These are phyloP conservation scores for Monosporascus sp. DNA, from an alignment of 2,329 filamentous ascomycete genomes.

Conservation along the genomic window DNA sequence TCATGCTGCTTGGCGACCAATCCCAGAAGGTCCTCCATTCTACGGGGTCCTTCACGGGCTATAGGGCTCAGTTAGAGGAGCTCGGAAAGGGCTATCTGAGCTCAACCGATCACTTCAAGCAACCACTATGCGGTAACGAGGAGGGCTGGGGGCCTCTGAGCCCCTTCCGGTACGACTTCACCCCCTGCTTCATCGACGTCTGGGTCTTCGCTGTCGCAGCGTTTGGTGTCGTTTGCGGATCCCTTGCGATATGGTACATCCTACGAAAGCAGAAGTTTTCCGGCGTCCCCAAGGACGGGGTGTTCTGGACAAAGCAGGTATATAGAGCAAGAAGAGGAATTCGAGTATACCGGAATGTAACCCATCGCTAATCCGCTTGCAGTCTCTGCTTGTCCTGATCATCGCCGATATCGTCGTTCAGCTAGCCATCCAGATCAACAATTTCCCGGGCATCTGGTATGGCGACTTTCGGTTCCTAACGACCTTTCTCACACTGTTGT, in stretches of 20 bases:
- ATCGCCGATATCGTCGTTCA: constrained; percentile 65
- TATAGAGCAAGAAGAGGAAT: constrained; percentile 15
- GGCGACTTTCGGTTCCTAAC: constrained; percentile 85
- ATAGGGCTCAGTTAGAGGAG: constrained; percentile 39
- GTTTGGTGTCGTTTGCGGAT: constrained; percentile 74
- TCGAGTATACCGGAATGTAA: not conserved
- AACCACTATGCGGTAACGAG: constrained; percentile 78
- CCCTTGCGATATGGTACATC: constrained; percentile 74
- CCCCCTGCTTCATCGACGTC: constrained; percentile 93
- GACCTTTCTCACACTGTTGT: constrained; percentile 64
- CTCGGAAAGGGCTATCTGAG: constrained; percentile 57
- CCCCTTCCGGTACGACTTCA: constrained; percentile 84
- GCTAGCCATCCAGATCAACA: constrained; percentile 68
- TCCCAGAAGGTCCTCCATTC: constrained; percentile 44
- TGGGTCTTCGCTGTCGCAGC: constrained; percentile 74
- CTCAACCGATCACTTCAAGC: constrained; percentile 42
- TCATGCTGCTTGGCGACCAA: constrained; percentile 32
- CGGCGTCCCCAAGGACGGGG: constrained; percentile 74
- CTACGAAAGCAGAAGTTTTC: constrained; percentile 61
- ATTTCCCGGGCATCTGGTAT: constrained; percentile 64
- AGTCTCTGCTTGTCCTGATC: constrained; percentile 41
- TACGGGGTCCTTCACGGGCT: constrained; percentile 58
- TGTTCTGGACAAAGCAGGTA: constrained; percentile 91
- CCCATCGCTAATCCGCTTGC: constrained; percentile 4
- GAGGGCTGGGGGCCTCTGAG: constrained; percentile 97